Evolutionary conservation across 2,329 filamentous ascomycete genomes (phyloP).

Genomic region (Aspergillus quadricinctus): DNA sequence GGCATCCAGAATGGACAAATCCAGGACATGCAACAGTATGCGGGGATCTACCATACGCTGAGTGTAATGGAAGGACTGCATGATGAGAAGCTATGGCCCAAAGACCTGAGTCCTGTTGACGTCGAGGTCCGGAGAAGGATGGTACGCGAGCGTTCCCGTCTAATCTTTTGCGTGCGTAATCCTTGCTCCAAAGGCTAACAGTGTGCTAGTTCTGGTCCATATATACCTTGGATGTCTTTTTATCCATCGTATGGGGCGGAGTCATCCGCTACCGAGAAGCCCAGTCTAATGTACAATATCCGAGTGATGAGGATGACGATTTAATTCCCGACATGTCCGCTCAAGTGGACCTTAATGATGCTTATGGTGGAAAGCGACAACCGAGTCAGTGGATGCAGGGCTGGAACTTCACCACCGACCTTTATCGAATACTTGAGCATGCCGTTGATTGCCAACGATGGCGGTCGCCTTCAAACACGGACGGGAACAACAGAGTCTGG

Average conservation of each 20-base stretch:
- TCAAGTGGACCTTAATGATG: not conserved
- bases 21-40: not conserved
- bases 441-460: not conserved
- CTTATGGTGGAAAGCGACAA: not conserved
- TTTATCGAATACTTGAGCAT: slow-evolving; percentile 1
- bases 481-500: not conserved
- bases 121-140: not conserved
- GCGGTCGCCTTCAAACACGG: not conserved
- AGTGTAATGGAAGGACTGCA: not conserved
- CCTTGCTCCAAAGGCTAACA: not conserved
- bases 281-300: not conserved
- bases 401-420: slow-evolving; percentile 3
- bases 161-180: not conserved
- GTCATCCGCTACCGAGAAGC: not conserved
- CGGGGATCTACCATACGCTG: not conserved
- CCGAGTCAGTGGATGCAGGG: not conserved
- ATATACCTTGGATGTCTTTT: not conserved
- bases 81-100: not conserved
- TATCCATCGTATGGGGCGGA: not conserved
- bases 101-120: not conserved
- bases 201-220: not conserved
- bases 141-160: not conserved
- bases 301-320: not conserved
- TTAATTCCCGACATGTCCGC: not conserved
- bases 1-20: not conserved